Evolutionary conservation across 2,329 filamentous ascomycete species (phyloP), one percentile per base, ranked within the genome.

Genomic region (Penicillium sp.): DNA sequence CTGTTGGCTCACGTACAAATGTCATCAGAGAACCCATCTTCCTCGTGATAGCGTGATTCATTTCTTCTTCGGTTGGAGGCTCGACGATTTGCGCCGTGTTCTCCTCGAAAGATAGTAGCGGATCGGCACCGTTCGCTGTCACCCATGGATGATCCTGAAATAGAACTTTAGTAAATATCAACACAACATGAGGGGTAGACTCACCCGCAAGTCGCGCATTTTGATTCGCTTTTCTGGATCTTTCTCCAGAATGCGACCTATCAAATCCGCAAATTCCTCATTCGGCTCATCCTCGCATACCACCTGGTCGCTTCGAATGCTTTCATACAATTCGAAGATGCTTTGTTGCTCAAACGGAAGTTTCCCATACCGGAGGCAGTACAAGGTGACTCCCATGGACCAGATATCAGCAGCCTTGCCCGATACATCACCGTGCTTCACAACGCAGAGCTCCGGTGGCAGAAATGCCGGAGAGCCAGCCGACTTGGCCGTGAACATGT

Each of bases 381-480:
- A 97, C 2, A 98, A 76, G 1, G 91, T 95, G 7, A 96, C 86
- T 6, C 93, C 93, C 92, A 97, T 97, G 3, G 92, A 95, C 93
- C 93, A 98, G 46, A 98, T 90, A 70, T 98, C 93, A 3, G 89
- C 89, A 3, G 92, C 90, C 60, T 83, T 87, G 9, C 93, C 93
- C 2, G 88, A 92, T 1, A 97, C 86, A 57, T 91, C 85, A 0
- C 88, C 89, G 66, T 96, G 92, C 61, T 82, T 90, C 6, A 84
- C 82, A 20, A 91, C 84, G 64, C 93, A 98, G 10, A 98, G 77
- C 69, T 98, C 93, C 0, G 93, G 93, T 0, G 93, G 88, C 50
- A 97, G 80, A 63, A 98, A 98, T 0, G 93, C 93, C 0, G 93
- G 93, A 3, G 91, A 96, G 1, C 93, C 93, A 9, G 91, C 91